phyloP scores from a whole-genome alignment of 2,329 filamentous ascomycete genomes.

The Clarireedia paspali region DNA sequence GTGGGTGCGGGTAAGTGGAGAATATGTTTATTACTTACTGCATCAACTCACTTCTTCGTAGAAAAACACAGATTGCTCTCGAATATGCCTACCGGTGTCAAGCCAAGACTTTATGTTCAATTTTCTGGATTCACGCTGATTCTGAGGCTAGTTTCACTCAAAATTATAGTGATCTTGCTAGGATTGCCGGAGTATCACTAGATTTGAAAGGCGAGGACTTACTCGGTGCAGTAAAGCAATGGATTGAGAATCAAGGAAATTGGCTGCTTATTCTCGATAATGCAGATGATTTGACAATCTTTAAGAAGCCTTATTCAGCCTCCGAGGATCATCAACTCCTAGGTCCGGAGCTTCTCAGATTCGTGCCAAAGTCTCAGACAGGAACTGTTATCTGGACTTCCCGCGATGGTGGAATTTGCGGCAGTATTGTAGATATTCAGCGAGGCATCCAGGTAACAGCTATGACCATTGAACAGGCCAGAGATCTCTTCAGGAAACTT shows the following conservation, averaged over 20 bases:
- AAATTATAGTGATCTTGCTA: conserved; percentile 29
- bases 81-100: no score
- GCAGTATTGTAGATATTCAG: conserved; percentile 20
- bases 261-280: conserved; percentile 28
- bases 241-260: conserved; percentile 14
- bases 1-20: conserved; percentile 13
- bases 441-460: conserved; percentile 20
- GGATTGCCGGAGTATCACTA: conserved; percentile 17
- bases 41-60: conserved; percentile 30
- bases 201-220: conserved; percentile 20
- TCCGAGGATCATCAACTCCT: neutral
- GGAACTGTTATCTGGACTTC: conserved; percentile 31
- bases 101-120: no score
- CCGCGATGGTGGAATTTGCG: conserved; percentile 25
- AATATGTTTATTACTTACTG: neutral
- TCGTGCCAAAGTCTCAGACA: conserved; percentile 21
- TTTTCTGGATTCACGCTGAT: conserved; percentile 24
- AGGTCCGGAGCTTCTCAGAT: conserved; percentile 15
- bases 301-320: neutral
- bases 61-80: conserved; percentile 9
- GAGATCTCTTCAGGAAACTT: no score
- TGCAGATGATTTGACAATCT: no score
- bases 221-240: conserved; percentile 16
- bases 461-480: no score
- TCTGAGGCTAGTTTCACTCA: conserved; percentile 27